Percentiles rank a stretch among this genome's conserved stretches.
These are phyloP conservation scores for Cutaneotrichosporon dermatis DNA, from an alignment of 1,284 basidiomycete species.

Conservation along the genomic window DNA sequence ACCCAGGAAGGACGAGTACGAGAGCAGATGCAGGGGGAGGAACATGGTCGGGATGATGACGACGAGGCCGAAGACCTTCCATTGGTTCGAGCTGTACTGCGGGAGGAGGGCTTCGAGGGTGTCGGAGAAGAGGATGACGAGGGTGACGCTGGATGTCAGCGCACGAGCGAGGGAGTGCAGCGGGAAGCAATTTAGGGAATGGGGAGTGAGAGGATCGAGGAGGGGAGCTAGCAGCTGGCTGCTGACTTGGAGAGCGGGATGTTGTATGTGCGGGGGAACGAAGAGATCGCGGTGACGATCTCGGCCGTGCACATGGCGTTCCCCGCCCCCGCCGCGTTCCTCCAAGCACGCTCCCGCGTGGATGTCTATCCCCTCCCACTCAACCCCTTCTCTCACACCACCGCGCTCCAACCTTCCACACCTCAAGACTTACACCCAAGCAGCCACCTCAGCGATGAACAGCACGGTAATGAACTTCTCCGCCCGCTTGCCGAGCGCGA, in stretches of 20 bases:
- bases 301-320: too few relatives aligned
- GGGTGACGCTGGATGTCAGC: constrained; percentile 59
- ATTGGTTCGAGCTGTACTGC: constrained; percentile 60
- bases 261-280: too few relatives aligned
- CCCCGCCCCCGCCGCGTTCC: too few relatives aligned
- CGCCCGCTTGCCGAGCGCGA: constrained; percentile 57
- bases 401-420: not conserved
- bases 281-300: too few relatives aligned
- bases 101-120: constrained; percentile 71
- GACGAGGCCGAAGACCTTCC: constrained; percentile 67
- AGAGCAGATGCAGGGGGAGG: constrained; percentile 78
- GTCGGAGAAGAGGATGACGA: constrained; percentile 79
- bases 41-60: constrained; percentile 76
- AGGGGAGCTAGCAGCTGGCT: too few relatives aligned
- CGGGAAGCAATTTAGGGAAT: too few relatives aligned
- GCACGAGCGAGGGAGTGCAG: too few relatives aligned
- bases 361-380: too few relatives aligned
- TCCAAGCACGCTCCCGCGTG: too few relatives aligned
- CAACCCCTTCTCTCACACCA: too few relatives aligned
- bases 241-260: too few relatives aligned
- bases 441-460: constrained; percentile 79
- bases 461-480: constrained; percentile 64
- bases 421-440: constrained; percentile 46
- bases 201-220: too few relatives aligned
- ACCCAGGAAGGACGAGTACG: constrained; percentile 75